A percentile compares a stretch with the other conserved stretches of the same genome.
Conservation (phyloP, 768 basidiomycete species). For the Rossbeevera mucosa region DNA sequence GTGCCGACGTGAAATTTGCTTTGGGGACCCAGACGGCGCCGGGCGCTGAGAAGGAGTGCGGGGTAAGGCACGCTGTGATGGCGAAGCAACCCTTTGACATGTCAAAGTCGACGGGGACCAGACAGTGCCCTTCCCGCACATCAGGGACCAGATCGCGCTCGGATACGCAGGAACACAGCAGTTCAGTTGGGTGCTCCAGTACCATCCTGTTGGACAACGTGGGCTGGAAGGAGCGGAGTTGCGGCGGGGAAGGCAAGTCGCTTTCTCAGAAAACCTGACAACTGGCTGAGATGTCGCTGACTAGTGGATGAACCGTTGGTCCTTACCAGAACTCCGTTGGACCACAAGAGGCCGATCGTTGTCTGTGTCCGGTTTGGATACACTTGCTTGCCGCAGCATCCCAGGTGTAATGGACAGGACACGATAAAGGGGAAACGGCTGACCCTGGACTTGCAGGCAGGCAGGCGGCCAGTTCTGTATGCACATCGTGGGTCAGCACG, state of each 20-base stretch:
- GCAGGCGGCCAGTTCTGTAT: conserved; percentile 10
- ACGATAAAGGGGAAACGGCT: conserved; percentile 1
- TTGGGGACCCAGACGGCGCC: conserved; percentile 34
- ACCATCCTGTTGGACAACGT: conserved; percentile 17
- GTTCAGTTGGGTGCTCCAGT: conserved; percentile 7
- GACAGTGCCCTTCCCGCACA: conserved; percentile 40
- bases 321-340: conserved; percentile 12
- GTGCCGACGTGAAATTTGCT: conserved; percentile 24
- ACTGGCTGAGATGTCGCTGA: not conserved
- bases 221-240: not conserved
- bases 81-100: conserved; percentile 35
- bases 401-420: conserved; percentile 9
- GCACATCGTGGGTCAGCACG: not conserved
- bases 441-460: conserved; percentile 8
- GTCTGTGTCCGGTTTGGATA: not conserved
- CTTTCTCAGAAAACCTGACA: conserved; percentile 12
- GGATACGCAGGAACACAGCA: conserved; percentile 14
- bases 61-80: conserved; percentile 9
- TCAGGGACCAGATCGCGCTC: not conserved
- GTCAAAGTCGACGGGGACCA: conserved; percentile 44
- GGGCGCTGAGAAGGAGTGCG: conserved; percentile 25
- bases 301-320: not conserved
- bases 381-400: conserved; percentile 1
- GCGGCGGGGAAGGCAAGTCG: conserved; percentile 10
- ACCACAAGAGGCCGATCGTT: not conserved